A percentile compares a stretch with the other conserved stretches of the same genome.
These are phyloP conservation scores for Cyclotella distinguenda DNA, from an alignment of 108 stramenopile genomes.

Conservation along the genomic window DNA sequence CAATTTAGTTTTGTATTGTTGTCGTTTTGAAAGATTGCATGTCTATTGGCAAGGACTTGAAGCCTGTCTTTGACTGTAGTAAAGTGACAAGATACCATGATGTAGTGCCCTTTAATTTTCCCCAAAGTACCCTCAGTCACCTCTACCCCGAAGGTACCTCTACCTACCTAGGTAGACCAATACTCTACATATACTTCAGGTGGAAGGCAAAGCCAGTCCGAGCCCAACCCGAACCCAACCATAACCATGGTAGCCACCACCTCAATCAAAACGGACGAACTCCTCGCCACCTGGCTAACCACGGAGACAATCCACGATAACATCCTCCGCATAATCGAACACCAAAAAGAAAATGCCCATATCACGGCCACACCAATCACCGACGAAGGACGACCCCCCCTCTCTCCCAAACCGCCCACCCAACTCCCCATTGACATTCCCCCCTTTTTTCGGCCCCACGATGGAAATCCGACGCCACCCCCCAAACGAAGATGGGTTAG, in stretches of 20 bases:
- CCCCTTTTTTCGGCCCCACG: slow-evolving; percentile 18
- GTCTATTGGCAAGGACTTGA: too few relatives aligned
- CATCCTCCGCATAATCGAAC: slow-evolving; percentile 64
- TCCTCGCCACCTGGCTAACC: slow-evolving; percentile 73
- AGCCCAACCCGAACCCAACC: background rate
- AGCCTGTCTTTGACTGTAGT: too few relatives aligned
- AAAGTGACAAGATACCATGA: too few relatives aligned
- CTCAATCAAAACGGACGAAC: slow-evolving; percentile 84
- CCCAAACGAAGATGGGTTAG: slow-evolving; percentile 24
- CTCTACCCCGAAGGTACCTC: too few relatives aligned
- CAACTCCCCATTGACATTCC: slow-evolving; percentile 22
- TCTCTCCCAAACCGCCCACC: slow-evolving; percentile 49
- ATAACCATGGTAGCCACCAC: slow-evolving; percentile 53
- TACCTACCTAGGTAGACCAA: too few relatives aligned
- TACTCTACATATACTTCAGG: background rate
- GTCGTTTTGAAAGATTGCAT: too few relatives aligned
- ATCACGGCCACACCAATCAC: slow-evolving; percentile 11
- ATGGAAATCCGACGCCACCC: slow-evolving; percentile 30
- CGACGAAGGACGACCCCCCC: slow-evolving; percentile 44
- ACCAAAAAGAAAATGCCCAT: slow-evolving; percentile 37
- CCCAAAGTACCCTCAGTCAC: too few relatives aligned
- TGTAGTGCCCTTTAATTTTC: too few relatives aligned
- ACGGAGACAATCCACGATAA: slow-evolving; percentile 78
- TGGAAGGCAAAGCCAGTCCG: background rate
- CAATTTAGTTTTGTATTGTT: too few relatives aligned